Evolutionary conservation across 495 filamentous ascomycete species (phyloP), one percentile per base, ranked within the genome.

Genomic region (Podospora tetraspora): DNA sequence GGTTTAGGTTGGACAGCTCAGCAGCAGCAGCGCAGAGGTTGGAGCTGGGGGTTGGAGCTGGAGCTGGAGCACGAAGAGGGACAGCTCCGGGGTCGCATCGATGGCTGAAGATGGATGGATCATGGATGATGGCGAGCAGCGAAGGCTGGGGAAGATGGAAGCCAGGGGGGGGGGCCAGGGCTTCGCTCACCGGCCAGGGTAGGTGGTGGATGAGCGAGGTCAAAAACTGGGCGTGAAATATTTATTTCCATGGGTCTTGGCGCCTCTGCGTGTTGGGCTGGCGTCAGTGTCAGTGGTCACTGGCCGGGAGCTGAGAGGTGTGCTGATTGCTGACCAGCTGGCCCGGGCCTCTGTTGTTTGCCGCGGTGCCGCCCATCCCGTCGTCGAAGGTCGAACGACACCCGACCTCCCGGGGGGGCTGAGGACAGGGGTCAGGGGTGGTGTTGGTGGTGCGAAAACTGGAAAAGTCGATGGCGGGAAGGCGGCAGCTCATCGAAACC

Each of bases 401-500:
- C 16, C 43, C 43, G 7, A 19, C 43, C 43, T 2, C 7, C 43
- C 9, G 43, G 43, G 43, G 37, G 43, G 43, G 43, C 43, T 52
- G 43, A 52, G 5, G 43, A 52, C 61, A 37, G 61, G 61, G 61
- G 61, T 0, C 61, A 62, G 29, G 61, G 27, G 61, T 13, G 59
- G 25, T 27, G 27, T 5, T 27, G 27, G 27, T 61, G 59, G 59
- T 61, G 61, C 21, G 37, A 56, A 34, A 52, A 23, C 43, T 23
- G 24, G 59, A 56, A 64, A 64, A 64, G 32, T 64, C 62, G 62
- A 64, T 64, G 62, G 62, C 62, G 62, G 62, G 62, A 64, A 52
- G 43, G 37, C 32, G 24, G 58, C 58, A 52, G 19, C 43, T n/a
- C 43, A n/a, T 52, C 16, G 43, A 52, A 8, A 2, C 43, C 43